Evolutionary conservation across 2,329 filamentous ascomycete genomes (phyloP).

Genomic region (Curvularia hawaiiensis): DNA sequence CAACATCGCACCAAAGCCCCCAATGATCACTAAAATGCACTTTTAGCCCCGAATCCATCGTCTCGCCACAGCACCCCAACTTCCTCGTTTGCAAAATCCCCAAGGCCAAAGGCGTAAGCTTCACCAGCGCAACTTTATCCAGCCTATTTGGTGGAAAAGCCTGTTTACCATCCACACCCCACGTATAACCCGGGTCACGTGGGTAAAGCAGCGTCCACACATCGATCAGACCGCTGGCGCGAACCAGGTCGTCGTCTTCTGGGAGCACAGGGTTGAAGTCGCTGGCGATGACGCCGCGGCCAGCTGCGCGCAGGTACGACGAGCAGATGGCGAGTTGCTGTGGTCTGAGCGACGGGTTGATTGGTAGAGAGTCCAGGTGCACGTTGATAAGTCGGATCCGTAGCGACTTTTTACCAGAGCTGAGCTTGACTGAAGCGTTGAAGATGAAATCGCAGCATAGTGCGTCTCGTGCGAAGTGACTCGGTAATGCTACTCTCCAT

Average conservation of each 20-base stretch:
- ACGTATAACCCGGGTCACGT: constrained; percentile 4
- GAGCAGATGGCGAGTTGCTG: constrained; percentile 1
- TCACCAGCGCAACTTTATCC: constrained; percentile 6
- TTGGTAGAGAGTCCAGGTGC: constrained; percentile 8
- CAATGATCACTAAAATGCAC: constrained; percentile 12
- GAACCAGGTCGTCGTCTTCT: constrained; percentile 8
- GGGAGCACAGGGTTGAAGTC: constrained; percentile 10
- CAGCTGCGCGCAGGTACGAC: constrained; percentile 4
- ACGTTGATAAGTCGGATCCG: constrained; percentile 7
- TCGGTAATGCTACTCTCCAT: constrained; percentile 6
- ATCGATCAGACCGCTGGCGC: constrained; percentile 2
- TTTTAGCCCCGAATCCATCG: background rate
- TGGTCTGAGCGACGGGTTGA: constrained; percentile 12
- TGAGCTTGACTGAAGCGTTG: constrained; percentile 4
- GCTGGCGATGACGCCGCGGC: constrained; percentile 5
- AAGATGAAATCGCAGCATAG: constrained; percentile 7
- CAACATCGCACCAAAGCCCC: constrained; percentile 6
- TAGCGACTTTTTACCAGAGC: background rate
- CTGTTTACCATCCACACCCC: constrained; percentile 11
- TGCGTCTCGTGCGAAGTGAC: constrained; percentile 11
- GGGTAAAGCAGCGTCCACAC: constrained; percentile 5
- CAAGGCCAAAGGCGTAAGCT: background rate
- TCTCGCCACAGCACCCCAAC: background rate
- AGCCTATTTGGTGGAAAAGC: constrained; percentile 5
- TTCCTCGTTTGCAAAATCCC: constrained; percentile 6